Percentiles rank a stretch among this genome's conserved stretches.
phyloP scores from a whole-genome alignment of 2,329 filamentous ascomycete species.

The Drechslerella coelobrocha region DNA sequence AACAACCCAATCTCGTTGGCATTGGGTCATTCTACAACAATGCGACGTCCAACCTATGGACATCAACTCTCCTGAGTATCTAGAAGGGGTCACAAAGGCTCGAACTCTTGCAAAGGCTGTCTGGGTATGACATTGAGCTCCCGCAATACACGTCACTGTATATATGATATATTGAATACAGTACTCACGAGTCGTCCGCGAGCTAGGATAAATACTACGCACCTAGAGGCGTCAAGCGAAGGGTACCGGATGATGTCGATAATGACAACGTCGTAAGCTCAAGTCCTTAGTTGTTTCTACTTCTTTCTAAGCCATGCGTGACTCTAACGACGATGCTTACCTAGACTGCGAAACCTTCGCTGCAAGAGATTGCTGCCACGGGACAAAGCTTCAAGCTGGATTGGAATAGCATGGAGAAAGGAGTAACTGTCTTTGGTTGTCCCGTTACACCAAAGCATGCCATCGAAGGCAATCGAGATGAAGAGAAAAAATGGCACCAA shows the following conservation, averaged over 20 bases:
- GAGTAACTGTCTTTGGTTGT: conserved; percentile 18
- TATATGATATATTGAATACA: background rate
- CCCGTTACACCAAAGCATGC: background rate
- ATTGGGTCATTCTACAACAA: conserved; percentile 29
- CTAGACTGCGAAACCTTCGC: conserved; percentile 5
- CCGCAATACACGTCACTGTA: background rate
- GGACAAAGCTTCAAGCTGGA: conserved; percentile 21
- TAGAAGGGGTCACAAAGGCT: background rate
- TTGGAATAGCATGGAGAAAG: conserved; percentile 13
- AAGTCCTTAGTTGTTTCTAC: background rate
- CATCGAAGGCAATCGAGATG: background rate
- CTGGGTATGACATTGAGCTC: conserved; percentile 9
- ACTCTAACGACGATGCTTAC: no score
- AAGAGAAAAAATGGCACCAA: background rate
- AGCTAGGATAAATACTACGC: background rate
- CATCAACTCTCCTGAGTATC: background rate
- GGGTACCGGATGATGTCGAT: background rate
- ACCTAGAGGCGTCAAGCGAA: background rate
- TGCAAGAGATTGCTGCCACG: conserved; percentile 18
- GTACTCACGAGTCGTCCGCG: background rate
- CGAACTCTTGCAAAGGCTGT: conserved; percentile 10
- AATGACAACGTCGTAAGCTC: conserved; percentile 15
- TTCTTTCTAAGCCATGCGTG: no score
- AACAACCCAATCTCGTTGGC: conserved; percentile 12
- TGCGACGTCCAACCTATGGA: background rate